Conservation (phyloP, 2,329 filamentous ascomycete genomes). For the Talaromyces sp. region DNA sequence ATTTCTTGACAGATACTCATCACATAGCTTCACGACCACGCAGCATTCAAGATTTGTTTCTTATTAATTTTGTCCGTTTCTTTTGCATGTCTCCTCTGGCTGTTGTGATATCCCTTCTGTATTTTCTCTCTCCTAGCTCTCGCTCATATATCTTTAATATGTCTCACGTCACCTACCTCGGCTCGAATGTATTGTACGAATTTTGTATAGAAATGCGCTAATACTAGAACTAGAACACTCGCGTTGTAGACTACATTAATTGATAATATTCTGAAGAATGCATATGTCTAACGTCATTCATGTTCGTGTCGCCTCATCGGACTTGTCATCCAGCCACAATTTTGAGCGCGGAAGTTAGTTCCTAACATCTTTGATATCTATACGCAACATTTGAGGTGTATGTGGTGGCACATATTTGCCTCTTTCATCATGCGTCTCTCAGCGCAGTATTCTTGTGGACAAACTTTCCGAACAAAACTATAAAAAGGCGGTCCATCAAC, state of each 20-base stretch:
- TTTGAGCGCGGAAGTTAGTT: constrained; percentile 3
- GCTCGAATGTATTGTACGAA: not conserved
- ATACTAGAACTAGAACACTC: not conserved
- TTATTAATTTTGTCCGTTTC: constrained; percentile 13
- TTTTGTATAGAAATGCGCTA: not conserved
- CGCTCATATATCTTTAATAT: not conserved
- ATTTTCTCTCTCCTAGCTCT: constrained; percentile 17
- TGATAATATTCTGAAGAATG: too few species aligned
- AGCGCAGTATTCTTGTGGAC: not conserved
- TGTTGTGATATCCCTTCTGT: constrained; percentile 41
- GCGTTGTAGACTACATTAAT: too few species aligned
- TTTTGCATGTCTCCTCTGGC: constrained; percentile 18
- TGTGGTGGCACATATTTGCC: not conserved
- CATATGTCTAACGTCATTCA: not conserved
- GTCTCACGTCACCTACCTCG: not conserved
- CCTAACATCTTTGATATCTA: not conserved
- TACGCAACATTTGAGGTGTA: not conserved
- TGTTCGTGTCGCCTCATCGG: not conserved
- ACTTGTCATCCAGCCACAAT: not conserved
- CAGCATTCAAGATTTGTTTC: constrained; percentile 25
- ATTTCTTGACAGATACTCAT: constrained; percentile 25
- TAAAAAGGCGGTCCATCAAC: not conserved
- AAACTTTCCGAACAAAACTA: not conserved
- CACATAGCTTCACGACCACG: constrained; percentile 35
- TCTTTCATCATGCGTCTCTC: not conserved